A percentile compares a stretch with the other conserved stretches of the same genome.
These are phyloP conservation scores for Pythium apleroticum DNA, from an alignment of 352 stramenopile species.

Conservation along the genomic window DNA sequence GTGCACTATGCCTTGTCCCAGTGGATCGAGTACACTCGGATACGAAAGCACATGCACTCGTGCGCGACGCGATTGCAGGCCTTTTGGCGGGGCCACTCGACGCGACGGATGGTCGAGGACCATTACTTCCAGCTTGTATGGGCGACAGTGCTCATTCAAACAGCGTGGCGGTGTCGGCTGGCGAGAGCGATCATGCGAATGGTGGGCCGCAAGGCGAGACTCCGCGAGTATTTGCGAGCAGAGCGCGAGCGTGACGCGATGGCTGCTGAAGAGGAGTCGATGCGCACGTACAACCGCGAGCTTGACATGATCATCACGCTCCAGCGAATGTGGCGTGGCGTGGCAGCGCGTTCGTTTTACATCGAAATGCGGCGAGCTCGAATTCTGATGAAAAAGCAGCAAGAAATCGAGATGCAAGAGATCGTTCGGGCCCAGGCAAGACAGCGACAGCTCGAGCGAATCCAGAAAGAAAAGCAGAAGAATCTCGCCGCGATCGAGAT, in stretches of 20 bases:
- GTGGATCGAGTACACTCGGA: constrained; percentile 45
- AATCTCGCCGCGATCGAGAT: constrained; percentile 65
- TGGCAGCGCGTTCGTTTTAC: constrained; percentile 63
- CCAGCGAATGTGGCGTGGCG: constrained; percentile 70
- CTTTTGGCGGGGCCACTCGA: constrained; percentile 57
- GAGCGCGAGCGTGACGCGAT: constrained; percentile 67
- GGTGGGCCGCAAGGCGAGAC: constrained; percentile 47
- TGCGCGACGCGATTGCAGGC: constrained; percentile 50
- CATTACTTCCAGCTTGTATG: constrained; percentile 58
- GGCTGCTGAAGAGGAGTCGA: constrained; percentile 42
- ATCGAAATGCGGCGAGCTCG: constrained; percentile 54
- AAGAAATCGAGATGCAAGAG: constrained; percentile 69
- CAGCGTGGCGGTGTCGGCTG: constrained; percentile 62
- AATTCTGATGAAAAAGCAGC: constrained; percentile 63
- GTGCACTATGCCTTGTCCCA: constrained; percentile 48
- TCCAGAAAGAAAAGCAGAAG: constrained; percentile 40
- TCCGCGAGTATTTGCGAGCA: constrained; percentile 67
- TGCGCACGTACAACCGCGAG: constrained; percentile 46
- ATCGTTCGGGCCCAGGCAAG: constrained; percentile 51
- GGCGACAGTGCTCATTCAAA: constrained; percentile 72
- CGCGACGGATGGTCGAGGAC: constrained; percentile 54
- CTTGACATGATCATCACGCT: constrained; percentile 60
- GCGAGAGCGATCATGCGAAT: constrained; percentile 49
- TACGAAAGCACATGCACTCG: constrained; percentile 33
- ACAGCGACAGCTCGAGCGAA: constrained; percentile 48